Evolutionary conservation across 805 yeast species (phyloP).

Genomic region (Candida sithepensis): DNA sequence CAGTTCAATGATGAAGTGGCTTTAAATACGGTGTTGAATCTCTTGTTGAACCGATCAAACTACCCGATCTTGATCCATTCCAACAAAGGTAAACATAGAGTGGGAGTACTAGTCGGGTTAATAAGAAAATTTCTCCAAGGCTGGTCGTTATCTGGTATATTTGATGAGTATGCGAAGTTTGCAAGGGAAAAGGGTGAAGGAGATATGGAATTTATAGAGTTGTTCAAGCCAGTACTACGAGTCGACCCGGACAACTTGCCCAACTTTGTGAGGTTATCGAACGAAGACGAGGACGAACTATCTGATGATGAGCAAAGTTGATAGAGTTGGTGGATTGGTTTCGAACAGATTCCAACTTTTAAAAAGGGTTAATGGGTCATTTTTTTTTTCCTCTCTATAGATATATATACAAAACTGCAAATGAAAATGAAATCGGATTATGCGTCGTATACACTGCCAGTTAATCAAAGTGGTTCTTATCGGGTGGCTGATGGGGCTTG

Average conservation of each 20-base stretch:
- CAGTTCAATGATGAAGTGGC: constrained; percentile 54
- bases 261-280: constrained; percentile 47
- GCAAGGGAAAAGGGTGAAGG: constrained; percentile 93
- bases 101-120: constrained; percentile 89
- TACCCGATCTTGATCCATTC: constrained; percentile 90
- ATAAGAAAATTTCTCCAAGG: constrained; percentile 84
- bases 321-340: too few species aligned
- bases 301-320: neutral
- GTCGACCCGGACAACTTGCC: constrained; percentile 53
- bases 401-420: too few species aligned
- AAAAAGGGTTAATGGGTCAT: neutral
- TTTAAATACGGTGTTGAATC: constrained; percentile 51
- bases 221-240: constrained; percentile 61
- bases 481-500: too few species aligned
- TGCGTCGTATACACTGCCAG: too few species aligned
- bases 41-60: constrained; percentile 60
- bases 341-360: too few species aligned
- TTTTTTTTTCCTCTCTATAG: too few species aligned
- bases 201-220: constrained; percentile 86
- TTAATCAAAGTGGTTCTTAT: too few species aligned
- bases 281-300: constrained; percentile 1
- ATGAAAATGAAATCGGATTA: too few species aligned
- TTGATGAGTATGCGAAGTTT: constrained; percentile 89
- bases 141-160: constrained; percentile 90
- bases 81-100: constrained; percentile 95